These are phyloP conservation scores for Leucosporidium creatinivorum DNA, from an alignment of 768 basidiomycete species.

Conservation along the genomic window DNA sequence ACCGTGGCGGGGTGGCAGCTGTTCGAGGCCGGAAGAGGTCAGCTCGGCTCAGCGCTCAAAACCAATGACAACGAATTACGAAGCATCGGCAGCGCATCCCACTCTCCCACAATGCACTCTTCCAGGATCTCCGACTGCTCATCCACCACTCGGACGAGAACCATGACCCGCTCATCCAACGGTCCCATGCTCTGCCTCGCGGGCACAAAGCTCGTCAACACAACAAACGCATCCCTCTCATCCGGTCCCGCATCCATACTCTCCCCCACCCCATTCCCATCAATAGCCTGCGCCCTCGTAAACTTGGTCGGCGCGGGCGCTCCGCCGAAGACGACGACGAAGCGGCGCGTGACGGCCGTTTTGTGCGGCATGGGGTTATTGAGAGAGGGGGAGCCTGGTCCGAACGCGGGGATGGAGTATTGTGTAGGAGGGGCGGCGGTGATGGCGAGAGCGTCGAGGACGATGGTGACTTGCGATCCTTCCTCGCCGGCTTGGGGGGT, in stretches of 20 bases:
- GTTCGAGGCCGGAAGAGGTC: neutral
- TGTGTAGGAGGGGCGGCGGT: neutral
- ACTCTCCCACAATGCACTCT: constrained; percentile 22
- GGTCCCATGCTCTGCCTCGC: constrained; percentile 10
- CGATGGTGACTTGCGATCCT: constrained; percentile 29
- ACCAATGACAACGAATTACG: neutral
- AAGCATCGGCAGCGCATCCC: constrained; percentile 7
- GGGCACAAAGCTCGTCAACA: constrained; percentile 28
- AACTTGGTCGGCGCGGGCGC: constrained; percentile 13
- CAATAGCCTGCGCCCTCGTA: constrained; percentile 26
- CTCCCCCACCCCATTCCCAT: constrained; percentile 28
- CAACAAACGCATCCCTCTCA: constrained; percentile 29
- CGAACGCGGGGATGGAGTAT: constrained; percentile 12
- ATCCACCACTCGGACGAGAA: constrained; percentile 16
- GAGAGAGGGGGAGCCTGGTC: neutral
- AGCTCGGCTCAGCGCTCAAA: neutral
- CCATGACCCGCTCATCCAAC: constrained; percentile 13
- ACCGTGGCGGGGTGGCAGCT: constrained; percentile 5
- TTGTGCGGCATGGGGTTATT: neutral
- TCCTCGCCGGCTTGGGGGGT: constrained; percentile 27
- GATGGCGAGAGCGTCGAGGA: constrained; percentile 21
- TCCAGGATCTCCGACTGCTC: constrained; percentile 7
- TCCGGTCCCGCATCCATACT: constrained; percentile 24
- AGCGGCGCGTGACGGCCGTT: constrained; percentile 2
- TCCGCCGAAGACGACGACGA: constrained; percentile 18